These are phyloP conservation scores for Ophiostoma angusticollis DNA, from an alignment of 2,329 filamentous ascomycete species.

Conservation along the genomic window DNA sequence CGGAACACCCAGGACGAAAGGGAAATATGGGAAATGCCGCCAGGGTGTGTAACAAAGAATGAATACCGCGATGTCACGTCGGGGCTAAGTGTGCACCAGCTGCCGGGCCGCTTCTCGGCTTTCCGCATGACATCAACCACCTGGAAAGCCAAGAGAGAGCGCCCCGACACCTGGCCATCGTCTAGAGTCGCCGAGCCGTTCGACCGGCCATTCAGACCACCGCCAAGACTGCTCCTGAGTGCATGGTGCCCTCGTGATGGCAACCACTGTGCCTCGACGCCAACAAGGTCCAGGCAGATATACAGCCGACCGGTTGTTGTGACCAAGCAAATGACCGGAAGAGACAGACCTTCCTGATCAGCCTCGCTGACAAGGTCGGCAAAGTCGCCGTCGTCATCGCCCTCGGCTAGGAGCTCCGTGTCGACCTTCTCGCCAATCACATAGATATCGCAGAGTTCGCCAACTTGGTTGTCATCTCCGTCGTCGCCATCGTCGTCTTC, in stretches of 20 bases:
- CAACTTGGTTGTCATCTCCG: constrained; percentile 41
- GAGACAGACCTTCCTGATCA: constrained; percentile 46
- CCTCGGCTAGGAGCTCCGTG: constrained; percentile 46
- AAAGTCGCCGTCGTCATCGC: constrained; percentile 46
- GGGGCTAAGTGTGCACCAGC: constrained; percentile 50
- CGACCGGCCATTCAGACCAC: constrained; percentile 2
- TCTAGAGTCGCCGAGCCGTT: constrained; percentile 30
- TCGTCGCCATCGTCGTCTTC: constrained; percentile 42
- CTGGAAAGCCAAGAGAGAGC: constrained; percentile 47
- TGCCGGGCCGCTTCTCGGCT: constrained; percentile 40
- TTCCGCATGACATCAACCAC: constrained; percentile 46
- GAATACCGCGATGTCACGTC: constrained; percentile 50
- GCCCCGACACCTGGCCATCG: constrained; percentile 24
- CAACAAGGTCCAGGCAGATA: constrained; percentile 48
- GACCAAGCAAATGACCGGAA: constrained; percentile 46
- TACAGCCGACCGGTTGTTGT: constrained; percentile 48
- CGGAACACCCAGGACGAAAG: constrained; percentile 51
- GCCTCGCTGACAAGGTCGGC: constrained; percentile 30
- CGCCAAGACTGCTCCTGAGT: constrained; percentile 7
- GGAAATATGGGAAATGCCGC: constrained; percentile 47
- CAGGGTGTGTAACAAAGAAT: constrained; percentile 49
- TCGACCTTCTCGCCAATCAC: constrained; percentile 51
- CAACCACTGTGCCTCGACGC: constrained; percentile 54
- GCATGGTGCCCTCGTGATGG: constrained; percentile 37
- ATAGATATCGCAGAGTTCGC: constrained; percentile 46